Evolutionary conservation across 352 stramenopile genomes (phyloP), one percentile per base, ranked within the genome.

Genomic region (Phytopythium helicoides): DNA sequence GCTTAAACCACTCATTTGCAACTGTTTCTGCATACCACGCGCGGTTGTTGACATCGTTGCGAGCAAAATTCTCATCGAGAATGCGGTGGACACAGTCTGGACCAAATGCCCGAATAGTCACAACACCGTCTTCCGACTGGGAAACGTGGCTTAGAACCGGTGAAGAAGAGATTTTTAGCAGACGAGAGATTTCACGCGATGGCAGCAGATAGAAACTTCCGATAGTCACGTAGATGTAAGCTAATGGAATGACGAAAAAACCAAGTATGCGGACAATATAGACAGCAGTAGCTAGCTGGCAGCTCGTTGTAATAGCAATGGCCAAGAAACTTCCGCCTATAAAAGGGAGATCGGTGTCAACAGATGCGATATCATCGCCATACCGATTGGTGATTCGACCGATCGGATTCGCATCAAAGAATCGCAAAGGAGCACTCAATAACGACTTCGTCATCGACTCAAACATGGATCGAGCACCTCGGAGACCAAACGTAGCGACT

Each of bases 321-420:
- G 75, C 70, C n/a, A 95, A 47, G 35, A 81, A 85, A 12, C 46
- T 36, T 22, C 52, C 50, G 18, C 49, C 65, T 2, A 45, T 42
- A 10, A 72, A 60, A 3, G 64, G 57, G 22, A 88, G 56, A 38
- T 92, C 73, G 19, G 94, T 73, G 68, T 98, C 90, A 14, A 97
- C 64, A 14, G 84, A 84, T 26, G 89, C 74, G 65, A 97, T 92
- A 56, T 97, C 90, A 9, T 74, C 80, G 31, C 73, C 65, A 45
- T 97, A 98, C 12, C 94, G 76, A 54, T 94, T 96, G 15, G 97
- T 36, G 50, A 97, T 89, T 48, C 89, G 71, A 1, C 90, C 89
- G 21, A 94, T 71, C 6, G 91, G 93, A 50, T 93, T 97, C 7
- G 73, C 81, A 58, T 97, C 89, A 62, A 97, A 98, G 66, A 98